phyloP scores from a whole-genome alignment of 2,329 filamentous ascomycete genomes.

The Fusarium tuaranense region DNA sequence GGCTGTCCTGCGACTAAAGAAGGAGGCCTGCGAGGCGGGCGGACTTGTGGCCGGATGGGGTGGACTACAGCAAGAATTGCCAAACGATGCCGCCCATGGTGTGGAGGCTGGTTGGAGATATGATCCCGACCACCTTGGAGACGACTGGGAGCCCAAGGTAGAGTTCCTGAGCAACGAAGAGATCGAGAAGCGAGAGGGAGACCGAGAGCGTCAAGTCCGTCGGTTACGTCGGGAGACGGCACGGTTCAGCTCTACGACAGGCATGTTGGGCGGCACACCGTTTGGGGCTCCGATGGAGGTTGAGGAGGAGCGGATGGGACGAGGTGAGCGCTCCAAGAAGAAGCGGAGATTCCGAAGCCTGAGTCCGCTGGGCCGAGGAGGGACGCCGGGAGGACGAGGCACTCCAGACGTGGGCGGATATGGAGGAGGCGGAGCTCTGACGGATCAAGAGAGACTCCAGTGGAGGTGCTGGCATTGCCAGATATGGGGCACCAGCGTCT shows the following conservation, averaged over 20 bases:
- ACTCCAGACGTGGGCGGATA: slow-evolving; percentile 84
- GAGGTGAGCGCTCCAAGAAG: slow-evolving; percentile 94
- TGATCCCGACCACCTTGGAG: slow-evolving; percentile 88
- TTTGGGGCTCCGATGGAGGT: slow-evolving; percentile 66
- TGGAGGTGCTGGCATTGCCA: slow-evolving; percentile 93
- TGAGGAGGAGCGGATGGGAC: slow-evolving; percentile 86
- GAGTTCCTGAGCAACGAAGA: slow-evolving; percentile 91
- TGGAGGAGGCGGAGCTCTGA: slow-evolving; percentile 76
- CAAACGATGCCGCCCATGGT: slow-evolving; percentile 89
- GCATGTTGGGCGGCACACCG: slow-evolving; percentile 82
- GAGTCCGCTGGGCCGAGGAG: slow-evolving; percentile 77
- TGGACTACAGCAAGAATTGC: slow-evolving; percentile 72
- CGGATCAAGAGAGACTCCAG: slow-evolving; percentile 80
- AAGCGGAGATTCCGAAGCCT: slow-evolving; percentile 92
- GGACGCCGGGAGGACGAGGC: slow-evolving; percentile 76
- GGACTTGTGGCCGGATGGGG: slow-evolving; percentile 83
- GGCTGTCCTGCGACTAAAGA: slow-evolving; percentile 90
- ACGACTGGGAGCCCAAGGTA: slow-evolving; percentile 86
- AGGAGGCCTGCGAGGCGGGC: slow-evolving; percentile 94
- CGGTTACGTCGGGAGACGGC: slow-evolving; percentile 91
- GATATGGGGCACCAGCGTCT: slow-evolving; percentile 90
- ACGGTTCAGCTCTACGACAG: slow-evolving; percentile 87
- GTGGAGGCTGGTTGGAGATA: slow-evolving; percentile 92
- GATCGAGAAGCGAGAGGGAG: slow-evolving; percentile 96
- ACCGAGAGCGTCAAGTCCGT: slow-evolving; percentile 90